These are phyloP conservation scores for Pseudogymnoascus destructans DNA, from an alignment of 2,329 filamentous ascomycete genomes.

Conservation along the genomic window DNA sequence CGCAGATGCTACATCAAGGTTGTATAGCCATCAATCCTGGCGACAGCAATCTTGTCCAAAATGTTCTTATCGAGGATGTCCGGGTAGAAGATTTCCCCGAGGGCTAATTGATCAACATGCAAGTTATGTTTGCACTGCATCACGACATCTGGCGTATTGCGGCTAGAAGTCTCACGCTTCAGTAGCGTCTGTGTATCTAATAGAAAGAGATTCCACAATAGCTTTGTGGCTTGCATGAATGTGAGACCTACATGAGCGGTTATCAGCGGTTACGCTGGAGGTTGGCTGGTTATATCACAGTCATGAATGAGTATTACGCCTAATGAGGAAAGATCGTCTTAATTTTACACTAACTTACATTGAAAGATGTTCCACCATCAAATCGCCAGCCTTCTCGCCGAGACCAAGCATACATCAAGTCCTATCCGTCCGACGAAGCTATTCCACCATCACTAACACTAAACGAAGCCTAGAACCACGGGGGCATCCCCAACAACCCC, in stretches of 20 bases:
- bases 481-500: background rate
- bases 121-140: background rate
- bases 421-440: background rate
- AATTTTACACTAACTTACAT: background rate
- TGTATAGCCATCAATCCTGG: slow-evolving; percentile 27
- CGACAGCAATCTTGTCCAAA: slow-evolving; percentile 25
- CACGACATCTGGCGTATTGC: background rate
- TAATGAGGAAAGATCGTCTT: background rate
- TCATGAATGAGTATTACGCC: background rate
- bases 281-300: background rate
- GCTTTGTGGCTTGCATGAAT: background rate
- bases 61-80: slow-evolving; percentile 23
- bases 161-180: background rate
- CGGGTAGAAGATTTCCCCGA: slow-evolving; percentile 25
- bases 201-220: background rate
- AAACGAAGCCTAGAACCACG: background rate
- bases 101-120: slow-evolving; percentile 27
- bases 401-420: background rate
- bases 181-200: background rate
- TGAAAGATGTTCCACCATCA: background rate
- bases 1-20: slow-evolving; percentile 28
- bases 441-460: background rate
- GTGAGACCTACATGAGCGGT: background rate
- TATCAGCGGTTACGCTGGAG: background rate
- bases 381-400: background rate